Conservation (phyloP, 176 grass and related monocot species). For the Oryza rufipogon region DNA sequence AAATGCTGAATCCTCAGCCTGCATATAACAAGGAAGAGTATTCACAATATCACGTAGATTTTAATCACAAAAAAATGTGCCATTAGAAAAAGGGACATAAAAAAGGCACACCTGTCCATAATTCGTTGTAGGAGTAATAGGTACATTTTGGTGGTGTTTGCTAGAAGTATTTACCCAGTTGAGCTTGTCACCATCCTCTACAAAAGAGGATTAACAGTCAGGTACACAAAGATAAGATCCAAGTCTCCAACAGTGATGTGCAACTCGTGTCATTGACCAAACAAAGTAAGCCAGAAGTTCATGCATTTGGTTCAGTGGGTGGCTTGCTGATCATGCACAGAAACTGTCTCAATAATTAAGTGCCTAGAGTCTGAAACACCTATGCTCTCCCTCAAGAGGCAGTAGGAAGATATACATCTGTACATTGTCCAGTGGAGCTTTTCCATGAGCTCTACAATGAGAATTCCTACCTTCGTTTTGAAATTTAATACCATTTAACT, state of each 20-base stretch:
- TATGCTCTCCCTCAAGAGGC: constrained; percentile 13
- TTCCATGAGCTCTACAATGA: constrained; percentile 18
- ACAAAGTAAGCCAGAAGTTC: neutral
- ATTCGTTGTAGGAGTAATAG: neutral
- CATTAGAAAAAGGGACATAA: neutral
- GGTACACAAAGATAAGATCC: constrained; percentile 23
- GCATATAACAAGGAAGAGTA: constrained; percentile 28
- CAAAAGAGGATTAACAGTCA: constrained; percentile 31
- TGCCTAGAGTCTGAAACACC: constrained; percentile 15
- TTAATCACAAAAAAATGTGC: constrained; percentile 24
- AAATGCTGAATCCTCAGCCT: constrained; percentile 30
- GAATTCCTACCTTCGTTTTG: constrained; percentile 28
- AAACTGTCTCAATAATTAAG: neutral
- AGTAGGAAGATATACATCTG: constrained; percentile 10
- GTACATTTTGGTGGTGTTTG: neutral
- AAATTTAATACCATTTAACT: neutral
- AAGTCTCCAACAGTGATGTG: neutral
- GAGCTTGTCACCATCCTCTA: constrained; percentile 13
- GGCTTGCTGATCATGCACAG: neutral
- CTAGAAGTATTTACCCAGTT: neutral
- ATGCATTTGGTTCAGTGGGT: neutral
- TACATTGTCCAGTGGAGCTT: neutral
- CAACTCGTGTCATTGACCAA: constrained; percentile 9
- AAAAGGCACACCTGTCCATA: constrained; percentile 31
- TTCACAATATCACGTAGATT: constrained; percentile 11